phyloP scores from a whole-genome alignment of 2,329 filamentous ascomycete species.

The Nemania sp. region DNA sequence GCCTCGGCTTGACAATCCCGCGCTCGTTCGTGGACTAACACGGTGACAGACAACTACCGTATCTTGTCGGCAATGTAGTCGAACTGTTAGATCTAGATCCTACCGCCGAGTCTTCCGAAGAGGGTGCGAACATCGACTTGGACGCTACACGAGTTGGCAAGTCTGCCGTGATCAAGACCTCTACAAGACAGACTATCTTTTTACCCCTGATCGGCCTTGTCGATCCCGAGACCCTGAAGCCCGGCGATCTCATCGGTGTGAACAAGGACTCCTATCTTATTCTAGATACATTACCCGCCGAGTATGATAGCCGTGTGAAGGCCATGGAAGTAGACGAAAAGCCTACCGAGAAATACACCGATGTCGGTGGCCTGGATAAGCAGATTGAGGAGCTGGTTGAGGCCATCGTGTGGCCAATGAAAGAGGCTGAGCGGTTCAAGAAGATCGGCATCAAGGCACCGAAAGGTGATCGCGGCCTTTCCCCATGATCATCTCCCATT shows the following conservation, averaged over 20 bases:
- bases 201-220: conserved; percentile 95
- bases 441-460: conserved; percentile 99
- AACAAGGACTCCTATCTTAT: conserved; percentile 99
- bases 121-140: conserved; percentile 97
- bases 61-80: conserved; percentile 97
- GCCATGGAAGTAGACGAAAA: conserved; percentile 99
- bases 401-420: conserved; percentile 99
- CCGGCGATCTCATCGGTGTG: conserved; percentile 93
- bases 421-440: conserved; percentile 98
- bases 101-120: conserved; percentile 91
- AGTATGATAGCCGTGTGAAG: conserved; percentile 98
- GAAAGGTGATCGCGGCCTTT: conserved; percentile 68
- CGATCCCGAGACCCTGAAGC: conserved; percentile 92
- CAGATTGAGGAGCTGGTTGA: conserved; percentile 99
- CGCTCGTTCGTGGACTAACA: conserved; percentile 12
- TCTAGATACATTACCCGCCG: conserved; percentile 91
- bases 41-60: conserved; percentile 82
- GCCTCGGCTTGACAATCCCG: background rate
- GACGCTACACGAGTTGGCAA: conserved; percentile 97
- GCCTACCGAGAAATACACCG: conserved; percentile 97
- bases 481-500: conserved; percentile 4
- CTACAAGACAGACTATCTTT: conserved; percentile 97
- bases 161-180: conserved; percentile 99
- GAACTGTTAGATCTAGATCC: conserved; percentile 97
- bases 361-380: conserved; percentile 96